Evolutionary conservation across 2,329 filamentous ascomycete species (phyloP).

Genomic region (Chaetoscypha palmicola): DNA sequence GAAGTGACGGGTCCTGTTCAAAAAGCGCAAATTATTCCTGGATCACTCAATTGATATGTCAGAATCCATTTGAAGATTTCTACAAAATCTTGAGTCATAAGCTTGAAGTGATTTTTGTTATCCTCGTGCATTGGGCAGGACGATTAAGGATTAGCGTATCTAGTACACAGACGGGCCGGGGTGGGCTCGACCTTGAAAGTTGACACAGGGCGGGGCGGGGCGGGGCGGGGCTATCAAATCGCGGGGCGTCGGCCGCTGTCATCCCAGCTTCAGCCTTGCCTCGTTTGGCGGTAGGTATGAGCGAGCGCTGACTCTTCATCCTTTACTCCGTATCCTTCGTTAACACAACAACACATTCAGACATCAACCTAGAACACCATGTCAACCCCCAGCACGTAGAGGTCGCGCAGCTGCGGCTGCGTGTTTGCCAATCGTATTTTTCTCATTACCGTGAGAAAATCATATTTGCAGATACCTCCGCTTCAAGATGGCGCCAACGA

Average conservation of each 20-base stretch:
- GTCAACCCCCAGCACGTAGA: constrained; percentile 23
- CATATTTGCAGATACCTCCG: constrained; percentile 11
- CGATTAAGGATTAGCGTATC: not conserved
- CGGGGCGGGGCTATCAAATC: not conserved
- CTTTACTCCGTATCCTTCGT: not conserved
- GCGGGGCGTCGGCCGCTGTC: no score
- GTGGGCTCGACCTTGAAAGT: not conserved
- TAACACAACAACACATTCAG: not conserved
- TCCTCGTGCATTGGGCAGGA: not conserved
- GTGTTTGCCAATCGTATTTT: constrained; percentile 17
- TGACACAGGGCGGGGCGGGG: not conserved
- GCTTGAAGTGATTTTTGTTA: not conserved
- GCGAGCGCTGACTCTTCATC: constrained; percentile 9
- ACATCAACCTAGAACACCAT: constrained; percentile 10
- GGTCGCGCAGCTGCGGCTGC: constrained; percentile 28
- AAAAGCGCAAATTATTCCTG: not conserved
- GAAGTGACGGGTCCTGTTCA: not conserved
- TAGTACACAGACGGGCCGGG: no score
- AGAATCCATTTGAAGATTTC: not conserved
- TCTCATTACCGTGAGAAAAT: constrained; percentile 8
- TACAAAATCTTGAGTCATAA: constrained; percentile 3
- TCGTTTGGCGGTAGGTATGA: no score
- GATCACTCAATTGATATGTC: constrained; percentile 1
- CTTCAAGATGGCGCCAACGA: constrained; percentile 29
- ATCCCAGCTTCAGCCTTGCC: constrained; percentile 9